These are phyloP conservation scores for Colletotrichum cuscutae DNA, from an alignment of 2,329 filamentous ascomycete genomes.

Conservation along the genomic window DNA sequence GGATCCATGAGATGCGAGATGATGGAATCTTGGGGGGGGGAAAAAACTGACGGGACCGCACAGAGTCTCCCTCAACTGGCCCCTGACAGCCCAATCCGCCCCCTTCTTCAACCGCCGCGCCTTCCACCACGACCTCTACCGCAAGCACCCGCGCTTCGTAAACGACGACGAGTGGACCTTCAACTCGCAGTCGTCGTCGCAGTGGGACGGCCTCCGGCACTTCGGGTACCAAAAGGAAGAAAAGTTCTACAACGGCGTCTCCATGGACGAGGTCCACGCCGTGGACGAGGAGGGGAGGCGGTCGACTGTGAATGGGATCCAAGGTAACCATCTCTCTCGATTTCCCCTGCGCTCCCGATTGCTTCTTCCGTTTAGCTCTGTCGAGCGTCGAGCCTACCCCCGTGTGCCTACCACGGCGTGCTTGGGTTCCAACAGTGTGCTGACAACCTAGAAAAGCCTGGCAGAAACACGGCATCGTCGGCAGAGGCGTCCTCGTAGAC, in stretches of 20 bases:
- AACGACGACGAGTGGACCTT: slow-evolving; percentile 47
- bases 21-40: too few species aligned
- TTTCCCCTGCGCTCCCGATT: too few species aligned
- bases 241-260: slow-evolving; percentile 44
- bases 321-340: slow-evolving; percentile 3
- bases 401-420: too few species aligned
- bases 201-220: slow-evolving; percentile 53
- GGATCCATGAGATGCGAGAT: too few species aligned
- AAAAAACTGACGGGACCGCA: neutral
- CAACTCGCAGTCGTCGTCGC: slow-evolving; percentile 51
- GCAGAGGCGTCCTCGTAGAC: slow-evolving; percentile 63
- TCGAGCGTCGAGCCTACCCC: too few species aligned
- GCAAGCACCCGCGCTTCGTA: slow-evolving; percentile 42
- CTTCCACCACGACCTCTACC: slow-evolving; percentile 43
- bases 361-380: too few species aligned
- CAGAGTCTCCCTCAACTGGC: slow-evolving; percentile 48
- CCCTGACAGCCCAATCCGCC: slow-evolving; percentile 43
- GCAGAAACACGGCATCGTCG: slow-evolving; percentile 52
- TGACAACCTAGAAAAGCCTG: slow-evolving; percentile 25
- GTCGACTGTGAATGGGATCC: slow-evolving; percentile 37
- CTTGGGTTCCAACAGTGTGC: neutral
- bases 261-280: slow-evolving; percentile 61
- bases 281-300: slow-evolving; percentile 35
- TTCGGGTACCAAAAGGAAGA: slow-evolving; percentile 50
- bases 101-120: slow-evolving; percentile 47